Evolutionary conservation across 805 yeast genomes (phyloP), one percentile per base, ranked within the genome.

Genomic region (Vanderwaltozyma yarrowii): DNA sequence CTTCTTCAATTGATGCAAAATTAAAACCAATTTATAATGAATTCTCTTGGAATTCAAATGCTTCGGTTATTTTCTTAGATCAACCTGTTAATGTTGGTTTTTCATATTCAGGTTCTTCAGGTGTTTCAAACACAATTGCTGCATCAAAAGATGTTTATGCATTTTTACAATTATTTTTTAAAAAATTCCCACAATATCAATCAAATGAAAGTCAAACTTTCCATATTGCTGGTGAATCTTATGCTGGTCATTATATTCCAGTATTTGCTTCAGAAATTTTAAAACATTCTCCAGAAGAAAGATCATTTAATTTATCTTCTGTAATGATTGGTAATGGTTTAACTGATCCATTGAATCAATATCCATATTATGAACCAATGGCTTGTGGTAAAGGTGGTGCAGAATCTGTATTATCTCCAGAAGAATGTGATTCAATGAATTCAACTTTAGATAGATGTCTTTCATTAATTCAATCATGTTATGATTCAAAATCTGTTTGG

Each of bases 81-180:
- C 96, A 89, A 62, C 97, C 97, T 4, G 83, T 88, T 32, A 83
- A 83, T 38, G 95, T 84, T 25, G 97, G 97, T 14, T 89, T 76
- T 63, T 86, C 96, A 0, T 80, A 81, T 59, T 37, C 39, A 12
- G 39, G 35, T 32, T 36, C 39, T 8, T 13, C 20, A 14, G 84
- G 94, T 18, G 80, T 87, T 20, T 62, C 78, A 24, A 73, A 74
- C 50, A 80, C 95, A 5, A 76, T 74, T 35, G 78, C 87, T 34
- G 96, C 96, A 24, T 94, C 86, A 29, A 73, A 73, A 53, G 97
- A 89, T 54, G 94, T 87, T 15, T 84, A 76, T 52, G 80, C 86
- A 1, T 87, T 92, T 58, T 67, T 89, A 55, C 79, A 78, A 50
- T 66, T 87, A 47, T 88, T 89, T 65, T 89, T 79, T 71, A 74